Base-by-base conservation (phyloP, 108 stramenopile species). In the Parietichytrium sp. region DNA sequence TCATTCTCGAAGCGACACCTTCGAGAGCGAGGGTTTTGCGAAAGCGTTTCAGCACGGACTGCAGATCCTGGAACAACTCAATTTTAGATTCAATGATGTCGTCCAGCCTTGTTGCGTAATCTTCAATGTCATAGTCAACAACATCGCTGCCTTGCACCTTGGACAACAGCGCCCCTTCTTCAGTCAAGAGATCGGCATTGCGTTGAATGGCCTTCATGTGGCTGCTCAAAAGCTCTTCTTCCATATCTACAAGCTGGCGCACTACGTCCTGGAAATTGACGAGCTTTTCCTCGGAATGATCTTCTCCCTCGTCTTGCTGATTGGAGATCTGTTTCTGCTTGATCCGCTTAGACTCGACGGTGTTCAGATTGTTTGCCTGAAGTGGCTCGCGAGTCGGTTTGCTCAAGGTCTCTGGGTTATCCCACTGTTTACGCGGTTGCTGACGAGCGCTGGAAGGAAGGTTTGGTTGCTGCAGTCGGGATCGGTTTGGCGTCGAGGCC, bases 161-260 rank as follows among this genome's bases (percentile, higher is more conserved):
- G 61, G 93, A 92, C 54, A 99, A 86, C 52, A 99, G 48, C 7
- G 12, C 81, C 12, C 96, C 96, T 83, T 99, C 98, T 77, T 96
- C 93, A 10, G 95, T 95, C 3, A 95, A 83, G 53, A 97, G 86
- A 78, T 98, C 96, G 4, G 98, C 98, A 72, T 95, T 96, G 48
- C 94, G 93, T 80, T 96, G 89, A 10, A 91, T 90, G 8, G 85
- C 85, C 54, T 80, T 86, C 95, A 99, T 97, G 89, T 99, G 98
- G 54, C 91, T 45, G 55, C 95, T 95, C 83, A 98, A 87, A n/a
- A 99, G 85, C 4, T 91, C 87, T 80, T 98, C 98, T 87, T 99
- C 97, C 55, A 96, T 87, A 77, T 97, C 97, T 79, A 96, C 95
- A 3, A 97, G 81, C 29, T 77, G 55, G 84, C 92, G 86, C 10